These are phyloP conservation scores for Brassica incana DNA, from an alignment of 345 rosid species.

Conservation along the genomic window DNA sequence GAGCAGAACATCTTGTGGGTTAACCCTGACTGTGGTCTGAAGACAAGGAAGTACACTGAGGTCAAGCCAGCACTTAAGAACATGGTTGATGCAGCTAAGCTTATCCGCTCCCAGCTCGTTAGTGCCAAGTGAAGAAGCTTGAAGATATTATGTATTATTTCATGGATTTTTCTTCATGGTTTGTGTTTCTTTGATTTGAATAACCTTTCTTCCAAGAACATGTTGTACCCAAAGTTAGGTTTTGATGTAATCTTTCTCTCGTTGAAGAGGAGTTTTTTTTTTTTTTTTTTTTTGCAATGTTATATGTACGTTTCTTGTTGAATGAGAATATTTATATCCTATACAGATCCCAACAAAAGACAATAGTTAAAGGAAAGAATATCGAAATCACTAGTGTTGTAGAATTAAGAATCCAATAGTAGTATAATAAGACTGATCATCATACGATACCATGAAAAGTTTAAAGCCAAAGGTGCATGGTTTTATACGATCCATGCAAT, in stretches of 20 bases:
- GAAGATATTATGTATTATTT: background rate
- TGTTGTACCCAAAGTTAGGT: slow-evolving; percentile 27
- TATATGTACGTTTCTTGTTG: slow-evolving; percentile 19
- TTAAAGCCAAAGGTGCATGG: background rate
- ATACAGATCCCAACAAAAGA: background rate
- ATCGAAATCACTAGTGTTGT: background rate
- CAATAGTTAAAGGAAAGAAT: background rate
- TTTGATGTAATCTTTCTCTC: slow-evolving; percentile 24
- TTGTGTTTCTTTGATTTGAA: slow-evolving; percentile 32
- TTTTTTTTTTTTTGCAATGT: background rate
- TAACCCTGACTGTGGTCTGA: too few species aligned
- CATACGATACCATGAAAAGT: background rate
- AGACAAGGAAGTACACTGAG: too few species aligned
- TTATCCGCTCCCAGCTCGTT: too few species aligned
- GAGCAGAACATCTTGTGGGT: too few species aligned
- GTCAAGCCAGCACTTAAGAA: too few species aligned
- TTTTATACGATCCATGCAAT: background rate
- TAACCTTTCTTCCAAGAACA: slow-evolving; percentile 26
- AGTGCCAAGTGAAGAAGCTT: too few species aligned
- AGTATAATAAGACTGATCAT: background rate
- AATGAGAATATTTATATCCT: slow-evolving; percentile 15
- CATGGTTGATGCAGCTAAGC: too few species aligned
- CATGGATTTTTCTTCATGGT: background rate
- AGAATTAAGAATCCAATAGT: background rate
- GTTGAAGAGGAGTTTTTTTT: background rate